These are phyloP conservation scores for Penicillium italicum DNA, from an alignment of 2,329 filamentous ascomycete species.

Conservation along the genomic window DNA sequence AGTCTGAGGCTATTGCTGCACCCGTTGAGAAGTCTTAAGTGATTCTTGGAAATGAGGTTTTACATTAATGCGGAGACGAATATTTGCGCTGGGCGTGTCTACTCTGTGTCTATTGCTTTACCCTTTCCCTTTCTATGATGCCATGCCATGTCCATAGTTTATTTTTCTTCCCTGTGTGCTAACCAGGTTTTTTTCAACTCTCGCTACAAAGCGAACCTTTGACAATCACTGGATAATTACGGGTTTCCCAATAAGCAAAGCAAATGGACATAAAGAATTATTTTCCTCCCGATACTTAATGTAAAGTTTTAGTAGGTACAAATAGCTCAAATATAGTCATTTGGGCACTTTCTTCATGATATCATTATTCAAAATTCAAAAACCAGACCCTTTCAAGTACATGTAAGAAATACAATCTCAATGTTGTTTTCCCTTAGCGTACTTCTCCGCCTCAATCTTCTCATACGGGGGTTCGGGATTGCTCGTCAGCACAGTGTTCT, in stretches of 20 bases:
- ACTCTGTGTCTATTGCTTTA: conserved; percentile 6
- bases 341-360: conserved; percentile 3
- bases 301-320: background rate
- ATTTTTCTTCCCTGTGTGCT: conserved; percentile 1
- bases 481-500: conserved; percentile 32
- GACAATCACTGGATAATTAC: background rate
- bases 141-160: conserved; percentile 6
- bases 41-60: background rate
- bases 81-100: conserved; percentile 10
- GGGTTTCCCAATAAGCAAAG: background rate
- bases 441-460: conserved; percentile 38
- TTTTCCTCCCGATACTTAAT: too few species aligned
- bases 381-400: background rate
- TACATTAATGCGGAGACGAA: background rate
- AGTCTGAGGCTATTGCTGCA: conserved; percentile 22
- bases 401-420: background rate
- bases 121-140: background rate
- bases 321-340: background rate
- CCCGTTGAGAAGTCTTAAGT: conserved; percentile 30
- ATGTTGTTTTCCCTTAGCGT: conserved; percentile 12
- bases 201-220: background rate
- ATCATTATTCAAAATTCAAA: conserved; percentile 2
- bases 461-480: conserved; percentile 44
- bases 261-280: background rate
- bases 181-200: background rate